These are phyloP conservation scores for Nepenthes mirabilis DNA, from an alignment of 148 eudicot species.

Conservation along the genomic window DNA sequence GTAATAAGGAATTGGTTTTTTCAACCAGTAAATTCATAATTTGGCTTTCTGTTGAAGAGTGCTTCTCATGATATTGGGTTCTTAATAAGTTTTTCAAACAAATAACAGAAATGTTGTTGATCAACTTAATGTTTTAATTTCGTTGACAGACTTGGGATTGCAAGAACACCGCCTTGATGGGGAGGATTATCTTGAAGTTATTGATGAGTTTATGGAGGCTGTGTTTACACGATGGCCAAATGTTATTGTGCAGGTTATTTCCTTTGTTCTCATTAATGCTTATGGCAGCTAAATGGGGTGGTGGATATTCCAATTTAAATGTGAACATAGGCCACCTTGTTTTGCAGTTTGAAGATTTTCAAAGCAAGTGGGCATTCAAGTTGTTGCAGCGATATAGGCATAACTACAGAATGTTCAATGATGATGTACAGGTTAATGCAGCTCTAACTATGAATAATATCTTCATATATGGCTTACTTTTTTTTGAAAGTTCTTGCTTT, in stretches of 20 bases:
- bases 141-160: slow-evolving; percentile 68
- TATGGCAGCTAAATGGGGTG: background rate
- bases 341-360: slow-evolving; percentile 94
- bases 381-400: slow-evolving; percentile 86
- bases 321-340: background rate
- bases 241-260: slow-evolving; percentile 78
- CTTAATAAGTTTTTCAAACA: background rate
- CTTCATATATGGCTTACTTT: too few species aligned
- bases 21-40: too few species aligned
- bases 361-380: slow-evolving; percentile 97
- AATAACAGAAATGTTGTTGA: background rate
- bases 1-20: too few species aligned
- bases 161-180: slow-evolving; percentile 95
- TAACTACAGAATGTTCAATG: slow-evolving; percentile 92
- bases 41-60: too few species aligned
- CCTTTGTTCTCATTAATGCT: slow-evolving; percentile 1
- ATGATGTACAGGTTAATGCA: slow-evolving; percentile 78
- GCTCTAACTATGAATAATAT: background rate
- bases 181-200: slow-evolving; percentile 76
- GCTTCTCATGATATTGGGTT: background rate
- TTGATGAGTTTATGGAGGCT: slow-evolving; percentile 97
- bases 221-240: slow-evolving; percentile 95
- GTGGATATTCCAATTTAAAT: slow-evolving; percentile 1
- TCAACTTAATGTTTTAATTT: slow-evolving; percentile 2
- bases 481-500: too few species aligned